A percentile compares a stretch with the other conserved stretches of the same genome.
Evolutionary conservation across 1,139 yeast species (phyloP).

Genomic region (Sugiyamaella japonica): DNA sequence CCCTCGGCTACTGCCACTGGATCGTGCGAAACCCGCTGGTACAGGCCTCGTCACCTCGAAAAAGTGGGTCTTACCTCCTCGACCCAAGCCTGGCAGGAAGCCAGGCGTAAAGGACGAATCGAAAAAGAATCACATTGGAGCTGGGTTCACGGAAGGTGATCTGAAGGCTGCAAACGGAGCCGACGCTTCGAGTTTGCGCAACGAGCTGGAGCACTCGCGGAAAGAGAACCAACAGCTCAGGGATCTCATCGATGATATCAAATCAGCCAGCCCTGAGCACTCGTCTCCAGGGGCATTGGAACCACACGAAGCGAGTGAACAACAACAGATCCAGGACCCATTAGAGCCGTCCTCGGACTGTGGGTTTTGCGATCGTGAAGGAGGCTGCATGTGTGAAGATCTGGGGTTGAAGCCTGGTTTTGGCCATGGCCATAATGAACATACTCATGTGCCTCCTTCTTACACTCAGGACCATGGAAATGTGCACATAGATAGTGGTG

Average conservation of each 20-base stretch:
- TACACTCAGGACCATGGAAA: too few relatives aligned
- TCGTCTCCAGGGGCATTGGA: background rate
- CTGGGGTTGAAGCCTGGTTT: conserved; percentile 31
- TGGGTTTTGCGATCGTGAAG: conserved; percentile 38
- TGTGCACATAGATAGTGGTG: too few relatives aligned
- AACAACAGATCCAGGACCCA: background rate
- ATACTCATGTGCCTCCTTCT: conserved; percentile 12
- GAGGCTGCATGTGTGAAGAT: conserved; percentile 38
- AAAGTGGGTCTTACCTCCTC: conserved; percentile 86
- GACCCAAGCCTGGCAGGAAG: conserved; percentile 88
- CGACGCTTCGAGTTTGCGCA: background rate
- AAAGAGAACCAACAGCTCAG: conserved; percentile 18
- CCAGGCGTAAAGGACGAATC: conserved; percentile 49
- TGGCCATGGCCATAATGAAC: background rate
- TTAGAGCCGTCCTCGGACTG: conserved; percentile 27
- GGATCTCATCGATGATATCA: conserved; percentile 5
- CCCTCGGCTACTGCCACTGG: conserved; percentile 4
- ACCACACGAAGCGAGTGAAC: background rate
- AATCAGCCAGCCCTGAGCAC: background rate
- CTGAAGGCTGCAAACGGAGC: background rate
- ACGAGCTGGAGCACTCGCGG: conserved; percentile 16
- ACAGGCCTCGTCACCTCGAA: conserved; percentile 52
- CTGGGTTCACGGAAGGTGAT: background rate
- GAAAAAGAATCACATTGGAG: background rate
- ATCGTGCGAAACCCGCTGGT: background rate